Percentiles rank a stretch among this genome's conserved stretches.
These are phyloP conservation scores for Candida anglica DNA, from an alignment of 805 yeast genomes.

Conservation along the genomic window DNA sequence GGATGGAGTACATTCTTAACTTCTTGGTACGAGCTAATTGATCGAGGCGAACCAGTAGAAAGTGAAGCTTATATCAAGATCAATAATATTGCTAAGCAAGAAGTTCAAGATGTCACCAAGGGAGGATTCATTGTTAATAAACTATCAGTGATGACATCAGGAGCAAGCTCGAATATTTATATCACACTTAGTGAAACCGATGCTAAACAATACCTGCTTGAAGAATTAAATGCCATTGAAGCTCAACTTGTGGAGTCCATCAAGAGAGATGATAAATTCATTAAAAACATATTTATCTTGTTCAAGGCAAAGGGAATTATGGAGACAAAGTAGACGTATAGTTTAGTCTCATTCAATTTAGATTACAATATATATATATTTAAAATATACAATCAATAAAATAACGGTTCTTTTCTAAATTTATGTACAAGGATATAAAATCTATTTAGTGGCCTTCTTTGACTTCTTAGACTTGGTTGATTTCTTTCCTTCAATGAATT, in stretches of 20 bases:
- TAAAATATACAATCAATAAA: neutral
- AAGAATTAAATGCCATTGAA: conserved; percentile 29
- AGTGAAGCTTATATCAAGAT: conserved; percentile 48
- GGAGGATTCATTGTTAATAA: conserved; percentile 33
- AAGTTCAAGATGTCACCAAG: conserved; percentile 23
- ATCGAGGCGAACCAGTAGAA: conserved; percentile 53
- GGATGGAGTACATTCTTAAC: conserved; percentile 72
- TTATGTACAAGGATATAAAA: conserved; percentile 2
- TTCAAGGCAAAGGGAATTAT: conserved; percentile 15
- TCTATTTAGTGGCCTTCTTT: conserved; percentile 5
- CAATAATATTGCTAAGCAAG: conserved; percentile 33
- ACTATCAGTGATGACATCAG: conserved; percentile 50
- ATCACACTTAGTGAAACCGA: conserved; percentile 21
- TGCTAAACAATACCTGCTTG: conserved; percentile 22
- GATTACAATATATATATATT: neutral
- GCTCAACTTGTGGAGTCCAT: conserved; percentile 29
- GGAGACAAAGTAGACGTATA: neutral
- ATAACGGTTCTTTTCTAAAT: neutral
- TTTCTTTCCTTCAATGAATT: conserved; percentile 59
- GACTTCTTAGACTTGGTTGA: conserved; percentile 13
- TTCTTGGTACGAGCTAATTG: conserved; percentile 75
- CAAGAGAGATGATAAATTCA: conserved; percentile 34
- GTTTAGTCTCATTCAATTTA: neutral
- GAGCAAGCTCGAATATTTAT: conserved; percentile 50
- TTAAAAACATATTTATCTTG: conserved; percentile 40